Conservation (phyloP, 78 protist species). For the Monosiga brevicollis region DNA sequence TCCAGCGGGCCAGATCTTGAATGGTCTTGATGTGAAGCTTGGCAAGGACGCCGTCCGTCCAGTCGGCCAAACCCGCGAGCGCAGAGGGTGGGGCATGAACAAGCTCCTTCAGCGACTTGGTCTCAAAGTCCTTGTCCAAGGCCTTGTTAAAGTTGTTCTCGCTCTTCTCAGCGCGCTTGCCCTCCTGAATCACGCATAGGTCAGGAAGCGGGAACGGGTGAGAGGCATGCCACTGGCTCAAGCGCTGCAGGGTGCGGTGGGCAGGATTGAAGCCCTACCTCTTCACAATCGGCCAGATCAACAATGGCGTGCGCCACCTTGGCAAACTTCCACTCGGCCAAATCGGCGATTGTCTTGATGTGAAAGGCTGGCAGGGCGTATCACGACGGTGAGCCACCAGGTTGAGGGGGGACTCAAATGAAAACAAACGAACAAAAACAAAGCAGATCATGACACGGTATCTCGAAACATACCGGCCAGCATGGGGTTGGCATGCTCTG, state of each 20-base stretch:
- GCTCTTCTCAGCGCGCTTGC: not conserved
- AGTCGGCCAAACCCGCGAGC: not conserved
- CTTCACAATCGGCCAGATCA: not conserved
- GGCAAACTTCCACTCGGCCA: not conserved
- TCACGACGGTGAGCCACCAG: not conserved
- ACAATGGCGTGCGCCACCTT: not conserved
- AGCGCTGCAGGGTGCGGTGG: too few species aligned
- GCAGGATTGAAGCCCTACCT: not conserved
- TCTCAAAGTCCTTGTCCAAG: constrained; percentile 6
- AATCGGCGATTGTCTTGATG: not conserved
- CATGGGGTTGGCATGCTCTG: not conserved
- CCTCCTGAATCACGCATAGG: not conserved
- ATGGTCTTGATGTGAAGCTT: not conserved
- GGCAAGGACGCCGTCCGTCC: not conserved
- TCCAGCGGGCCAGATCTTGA: not conserved
- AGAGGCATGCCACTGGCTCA: too few species aligned
- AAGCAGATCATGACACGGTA: not conserved
- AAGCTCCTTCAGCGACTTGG: not conserved
- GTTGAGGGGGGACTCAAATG: not conserved
- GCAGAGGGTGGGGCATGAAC: not conserved
- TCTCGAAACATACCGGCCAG: not conserved
- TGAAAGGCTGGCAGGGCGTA: not conserved
- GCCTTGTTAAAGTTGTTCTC: not conserved
- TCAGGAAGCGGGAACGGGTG: too few species aligned
- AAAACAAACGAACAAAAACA: not conserved